phyloP scores from a whole-genome alignment of 75 land plant species.

The Pinus albicaulis region DNA sequence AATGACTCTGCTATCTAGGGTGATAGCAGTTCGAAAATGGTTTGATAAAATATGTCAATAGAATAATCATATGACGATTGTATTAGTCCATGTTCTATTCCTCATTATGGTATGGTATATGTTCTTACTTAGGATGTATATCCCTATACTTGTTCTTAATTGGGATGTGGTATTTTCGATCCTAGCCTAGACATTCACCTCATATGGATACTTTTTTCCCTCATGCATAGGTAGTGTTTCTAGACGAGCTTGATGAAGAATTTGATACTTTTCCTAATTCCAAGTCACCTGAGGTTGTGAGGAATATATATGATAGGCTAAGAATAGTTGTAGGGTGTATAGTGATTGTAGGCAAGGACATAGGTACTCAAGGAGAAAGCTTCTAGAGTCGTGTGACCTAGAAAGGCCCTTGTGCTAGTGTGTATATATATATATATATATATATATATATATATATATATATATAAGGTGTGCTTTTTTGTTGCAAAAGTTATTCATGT shows the following conservation, averaged over 20 bases:
- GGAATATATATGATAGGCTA: slow-evolving; percentile 60
- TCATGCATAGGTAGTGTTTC: slow-evolving; percentile 39
- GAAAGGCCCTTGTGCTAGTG: slow-evolving; percentile 66
- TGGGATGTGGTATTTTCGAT: slow-evolving; percentile 69
- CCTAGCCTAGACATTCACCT: slow-evolving; percentile 58
- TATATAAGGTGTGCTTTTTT: too few relatives aligned
- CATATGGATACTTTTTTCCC: slow-evolving; percentile 63
- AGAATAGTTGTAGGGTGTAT: slow-evolving; percentile 49
- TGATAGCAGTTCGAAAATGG: slow-evolving; percentile 34
- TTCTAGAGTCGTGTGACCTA: slow-evolving; percentile 61
- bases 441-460: too few relatives aligned
- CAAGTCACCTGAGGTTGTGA: slow-evolving; percentile 26
- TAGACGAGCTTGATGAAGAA: slow-evolving; percentile 75
- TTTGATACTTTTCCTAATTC: slow-evolving; percentile 62
- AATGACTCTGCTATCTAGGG: slow-evolving; percentile 42
- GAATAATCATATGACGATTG: slow-evolving; percentile 64
- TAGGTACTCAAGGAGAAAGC: slow-evolving; percentile 71
- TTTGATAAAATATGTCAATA: slow-evolving; percentile 45
- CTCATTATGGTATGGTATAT: slow-evolving; percentile 62
- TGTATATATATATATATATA: slow-evolving; percentile 33
- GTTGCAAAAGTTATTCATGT: slow-evolving; percentile 53
- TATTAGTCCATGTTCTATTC: slow-evolving; percentile 54
- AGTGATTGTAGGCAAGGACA: slow-evolving; percentile 52
- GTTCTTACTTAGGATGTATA: slow-evolving; percentile 64
- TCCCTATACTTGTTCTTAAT: slow-evolving; percentile 72